Conservation (phyloP, 2,329 filamentous ascomycete species). For the Talaromyces verruculosus region DNA sequence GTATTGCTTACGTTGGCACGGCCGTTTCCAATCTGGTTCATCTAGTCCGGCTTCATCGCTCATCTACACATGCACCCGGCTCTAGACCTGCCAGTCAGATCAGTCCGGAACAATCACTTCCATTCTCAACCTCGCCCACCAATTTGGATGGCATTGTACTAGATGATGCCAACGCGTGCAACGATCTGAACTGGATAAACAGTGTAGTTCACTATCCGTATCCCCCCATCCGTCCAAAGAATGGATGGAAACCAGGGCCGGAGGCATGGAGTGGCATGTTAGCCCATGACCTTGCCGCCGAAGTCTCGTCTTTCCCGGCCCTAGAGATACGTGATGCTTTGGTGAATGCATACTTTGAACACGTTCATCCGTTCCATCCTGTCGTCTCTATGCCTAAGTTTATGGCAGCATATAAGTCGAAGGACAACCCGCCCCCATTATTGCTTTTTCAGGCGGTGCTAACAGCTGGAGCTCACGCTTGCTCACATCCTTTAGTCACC, state of each 20-base stretch:
- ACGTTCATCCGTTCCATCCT: constrained; percentile 32
- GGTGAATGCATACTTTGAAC: constrained; percentile 30
- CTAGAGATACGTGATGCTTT: constrained; percentile 27
- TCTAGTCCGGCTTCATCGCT: constrained; percentile 11
- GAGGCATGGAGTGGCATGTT: background rate
- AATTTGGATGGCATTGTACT: background rate
- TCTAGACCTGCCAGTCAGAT: background rate
- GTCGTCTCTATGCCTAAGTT: constrained; percentile 28
- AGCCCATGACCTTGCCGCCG: background rate
- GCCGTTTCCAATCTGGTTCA: constrained; percentile 15
- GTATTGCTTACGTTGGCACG: constrained; percentile 15
- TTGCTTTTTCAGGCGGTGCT: constrained; percentile 33
- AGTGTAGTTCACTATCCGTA: constrained; percentile 10
- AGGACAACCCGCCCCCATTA: constrained; percentile 28
- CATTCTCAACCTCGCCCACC: background rate
- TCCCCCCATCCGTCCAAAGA: constrained; percentile 11
- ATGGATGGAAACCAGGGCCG: constrained; percentile 12
- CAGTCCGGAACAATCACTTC: background rate
- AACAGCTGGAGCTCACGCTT: constrained; percentile 30
- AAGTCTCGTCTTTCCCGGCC: constrained; percentile 9
- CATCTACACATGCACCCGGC: background rate
- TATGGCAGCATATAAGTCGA: constrained; percentile 19
- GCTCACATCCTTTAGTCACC: constrained; percentile 27
- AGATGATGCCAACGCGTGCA: background rate
- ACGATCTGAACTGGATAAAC: background rate